Conservation (phyloP, 805 yeast species). For the Wickerhamiella qilinensis region DNA sequence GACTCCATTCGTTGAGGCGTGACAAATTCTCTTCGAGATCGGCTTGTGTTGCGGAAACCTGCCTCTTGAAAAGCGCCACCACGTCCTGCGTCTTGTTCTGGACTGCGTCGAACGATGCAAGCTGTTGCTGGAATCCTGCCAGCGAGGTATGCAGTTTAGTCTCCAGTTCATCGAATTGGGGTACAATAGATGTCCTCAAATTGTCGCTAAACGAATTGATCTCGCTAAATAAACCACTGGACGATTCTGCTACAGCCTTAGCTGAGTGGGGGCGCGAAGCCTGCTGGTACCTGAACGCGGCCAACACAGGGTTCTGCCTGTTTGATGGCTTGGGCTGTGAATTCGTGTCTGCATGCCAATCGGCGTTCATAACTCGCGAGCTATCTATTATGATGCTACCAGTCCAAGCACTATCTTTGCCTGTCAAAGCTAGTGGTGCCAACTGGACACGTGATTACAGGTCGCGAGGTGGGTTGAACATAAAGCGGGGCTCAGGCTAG, state of each 20-base stretch:
- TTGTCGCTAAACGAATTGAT: conserved; percentile 39
- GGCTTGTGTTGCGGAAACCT: conserved; percentile 9
- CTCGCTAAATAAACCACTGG: conserved; percentile 23
- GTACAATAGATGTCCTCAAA: conserved; percentile 35
- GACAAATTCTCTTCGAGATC: conserved; percentile 13
- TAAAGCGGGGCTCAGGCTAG: too few species aligned
- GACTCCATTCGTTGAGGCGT: conserved; percentile 14
- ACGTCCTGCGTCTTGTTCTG: conserved; percentile 10
- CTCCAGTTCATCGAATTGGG: conserved; percentile 20
- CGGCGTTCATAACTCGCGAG: not conserved
- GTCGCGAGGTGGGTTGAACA: too few species aligned
- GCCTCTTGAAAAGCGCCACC: conserved; percentile 11
- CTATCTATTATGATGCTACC: too few species aligned
- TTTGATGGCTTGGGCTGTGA: not conserved
- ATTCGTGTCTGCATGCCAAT: not conserved
- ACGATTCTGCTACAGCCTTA: conserved; percentile 22
- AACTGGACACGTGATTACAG: too few species aligned
- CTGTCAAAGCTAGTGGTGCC: too few species aligned
- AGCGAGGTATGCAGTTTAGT: conserved; percentile 9
- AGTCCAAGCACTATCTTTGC: too few species aligned
- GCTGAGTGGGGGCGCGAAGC: conserved; percentile 1
- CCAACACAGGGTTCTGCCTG: conserved; percentile 5
- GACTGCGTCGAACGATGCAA: conserved; percentile 15
- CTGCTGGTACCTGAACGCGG: conserved; percentile 5
- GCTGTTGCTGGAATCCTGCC: conserved; percentile 13